Conservation (phyloP, 371 early-diverging fungal species). For the Funneliformis caledonium region DNA sequence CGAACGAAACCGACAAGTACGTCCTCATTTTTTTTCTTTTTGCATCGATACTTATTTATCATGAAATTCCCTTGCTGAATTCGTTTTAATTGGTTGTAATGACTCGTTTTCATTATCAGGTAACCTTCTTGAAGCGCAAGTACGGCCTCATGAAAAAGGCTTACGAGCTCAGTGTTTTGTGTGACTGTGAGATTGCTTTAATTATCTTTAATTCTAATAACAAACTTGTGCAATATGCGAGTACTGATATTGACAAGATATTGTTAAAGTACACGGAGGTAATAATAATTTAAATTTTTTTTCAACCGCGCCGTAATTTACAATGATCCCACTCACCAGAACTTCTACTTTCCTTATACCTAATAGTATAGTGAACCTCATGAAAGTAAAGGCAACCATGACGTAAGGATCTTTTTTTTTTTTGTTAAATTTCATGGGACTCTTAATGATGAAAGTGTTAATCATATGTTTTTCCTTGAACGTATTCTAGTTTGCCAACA, state of each 20-base stretch:
- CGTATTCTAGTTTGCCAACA: slow-evolving; percentile 10
- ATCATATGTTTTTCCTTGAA: not conserved
- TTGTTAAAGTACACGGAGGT: slow-evolving; percentile 91
- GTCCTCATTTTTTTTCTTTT: not conserved
- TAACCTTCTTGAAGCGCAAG: slow-evolving; percentile 98
- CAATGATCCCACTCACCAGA: not conserved
- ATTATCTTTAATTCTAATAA: slow-evolving; percentile 92
- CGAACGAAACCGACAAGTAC: slow-evolving; percentile 92
- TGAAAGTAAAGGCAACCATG: slow-evolving; percentile 66
- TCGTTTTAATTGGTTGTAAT: not conserved
- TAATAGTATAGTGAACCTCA: slow-evolving; percentile 66
- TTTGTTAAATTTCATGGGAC: not conserved
- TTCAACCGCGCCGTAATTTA: not conserved
- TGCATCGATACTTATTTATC: not conserved
- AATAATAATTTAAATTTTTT: not conserved
- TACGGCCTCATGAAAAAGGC: slow-evolving; percentile 99
- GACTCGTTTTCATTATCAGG: slow-evolving; percentile 51
- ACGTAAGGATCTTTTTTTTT: slow-evolving; percentile 50
- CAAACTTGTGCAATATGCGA: slow-evolving; percentile 92
- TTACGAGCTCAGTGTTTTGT: slow-evolving; percentile 95
- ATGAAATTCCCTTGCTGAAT: not conserved
- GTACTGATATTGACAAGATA: slow-evolving; percentile 90
- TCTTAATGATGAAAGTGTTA: not conserved
- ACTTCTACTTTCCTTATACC: slow-evolving; percentile 5
- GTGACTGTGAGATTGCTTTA: slow-evolving; percentile 95